A percentile compares a stretch with the other conserved stretches of the same genome.
Evolutionary conservation across 23 red algal genomes (phyloP).

Genomic region (Gracilaria caudata): DNA sequence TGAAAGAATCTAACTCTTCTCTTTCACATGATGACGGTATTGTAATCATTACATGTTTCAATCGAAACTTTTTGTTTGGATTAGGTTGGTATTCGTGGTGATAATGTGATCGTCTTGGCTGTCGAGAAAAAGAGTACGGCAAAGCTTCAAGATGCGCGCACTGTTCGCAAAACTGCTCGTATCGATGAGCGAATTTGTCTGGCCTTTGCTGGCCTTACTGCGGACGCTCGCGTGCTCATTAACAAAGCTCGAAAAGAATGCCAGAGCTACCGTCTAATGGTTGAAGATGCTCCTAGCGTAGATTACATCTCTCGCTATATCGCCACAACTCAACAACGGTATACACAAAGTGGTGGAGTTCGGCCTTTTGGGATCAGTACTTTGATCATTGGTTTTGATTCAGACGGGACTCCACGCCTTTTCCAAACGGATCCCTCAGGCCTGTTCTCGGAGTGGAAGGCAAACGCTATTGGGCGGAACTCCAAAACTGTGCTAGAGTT

Average conservation of each 20-base stretch:
- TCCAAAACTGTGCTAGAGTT: slow-evolving; percentile 95
- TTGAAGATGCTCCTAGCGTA: slow-evolving; percentile 96
- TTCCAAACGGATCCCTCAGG: slow-evolving; percentile 99
- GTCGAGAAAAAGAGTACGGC: slow-evolving; percentile 96
- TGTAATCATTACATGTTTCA: neutral
- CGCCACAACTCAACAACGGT: slow-evolving; percentile 92
- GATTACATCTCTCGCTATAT: slow-evolving; percentile 97
- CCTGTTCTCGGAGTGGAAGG: slow-evolving; percentile 97
- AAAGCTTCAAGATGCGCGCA: slow-evolving; percentile 96
- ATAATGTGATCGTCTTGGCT: slow-evolving; percentile 80
- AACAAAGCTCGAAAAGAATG: slow-evolving; percentile 97
- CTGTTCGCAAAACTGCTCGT: slow-evolving; percentile 92
- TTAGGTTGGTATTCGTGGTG: slow-evolving; percentile 89
- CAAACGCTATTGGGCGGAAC: slow-evolving; percentile 94
- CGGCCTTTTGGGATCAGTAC: slow-evolving; percentile 96
- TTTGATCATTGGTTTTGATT: slow-evolving; percentile 97
- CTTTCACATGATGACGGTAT: no score
- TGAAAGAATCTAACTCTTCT: neutral
- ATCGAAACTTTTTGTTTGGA: neutral
- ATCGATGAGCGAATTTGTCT: slow-evolving; percentile 93
- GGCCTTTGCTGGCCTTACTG: slow-evolving; percentile 96
- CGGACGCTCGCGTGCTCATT: slow-evolving; percentile 94
- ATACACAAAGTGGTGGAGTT: slow-evolving; percentile 97
- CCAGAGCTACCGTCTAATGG: slow-evolving; percentile 96
- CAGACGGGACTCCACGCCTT: slow-evolving; percentile 83